A percentile compares a stretch with the other conserved stretches of the same genome.
These are phyloP conservation scores for Deinandra increscens DNA, from an alignment of 129 eudicot genomes.

Conservation along the genomic window DNA sequence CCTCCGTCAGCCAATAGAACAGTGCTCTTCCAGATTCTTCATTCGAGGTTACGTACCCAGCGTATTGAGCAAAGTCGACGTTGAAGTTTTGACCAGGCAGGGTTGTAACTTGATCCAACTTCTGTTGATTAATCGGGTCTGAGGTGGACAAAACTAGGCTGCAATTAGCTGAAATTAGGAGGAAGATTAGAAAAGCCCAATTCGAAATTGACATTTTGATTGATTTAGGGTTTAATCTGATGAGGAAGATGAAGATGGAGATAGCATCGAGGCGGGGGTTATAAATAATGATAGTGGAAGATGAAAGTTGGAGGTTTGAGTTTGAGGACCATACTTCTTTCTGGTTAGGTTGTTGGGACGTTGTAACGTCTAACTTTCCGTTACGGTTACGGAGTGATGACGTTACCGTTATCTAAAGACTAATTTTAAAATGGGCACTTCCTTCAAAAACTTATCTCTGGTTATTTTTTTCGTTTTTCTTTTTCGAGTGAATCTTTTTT, in stretches of 20 bases:
- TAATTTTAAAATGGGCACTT: no score
- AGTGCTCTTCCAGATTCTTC: constrained; percentile 68
- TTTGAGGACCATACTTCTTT: constrained; percentile 18
- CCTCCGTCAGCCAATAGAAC: constrained; percentile 90
- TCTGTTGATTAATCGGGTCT: constrained; percentile 48
- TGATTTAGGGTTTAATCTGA: constrained; percentile 31
- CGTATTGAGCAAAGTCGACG: constrained; percentile 68
- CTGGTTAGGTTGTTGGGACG: constrained; percentile 30
- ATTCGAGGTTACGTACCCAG: constrained; percentile 80
- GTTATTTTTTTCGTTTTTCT: no score
- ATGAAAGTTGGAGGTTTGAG: constrained; percentile 12
- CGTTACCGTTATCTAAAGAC: no score
- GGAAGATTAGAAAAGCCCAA: constrained; percentile 29
- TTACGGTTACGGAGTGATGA: constrained; percentile 18
- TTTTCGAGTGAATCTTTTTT: no score
- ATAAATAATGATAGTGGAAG: background rate
- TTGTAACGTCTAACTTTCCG: constrained; percentile 26
- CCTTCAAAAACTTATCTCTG: no score
- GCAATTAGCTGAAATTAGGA: constrained; percentile 29
- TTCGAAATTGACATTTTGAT: constrained; percentile 39
- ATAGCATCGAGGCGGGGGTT: background rate
- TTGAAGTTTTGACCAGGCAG: constrained; percentile 79
- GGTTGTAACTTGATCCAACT: constrained; percentile 43
- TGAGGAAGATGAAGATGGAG: constrained; percentile 19
- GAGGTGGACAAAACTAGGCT: constrained; percentile 26